Base-by-base conservation (phyloP, 2,329 filamentous ascomycete genomes). In the Hyphodiscus sp. region DNA sequence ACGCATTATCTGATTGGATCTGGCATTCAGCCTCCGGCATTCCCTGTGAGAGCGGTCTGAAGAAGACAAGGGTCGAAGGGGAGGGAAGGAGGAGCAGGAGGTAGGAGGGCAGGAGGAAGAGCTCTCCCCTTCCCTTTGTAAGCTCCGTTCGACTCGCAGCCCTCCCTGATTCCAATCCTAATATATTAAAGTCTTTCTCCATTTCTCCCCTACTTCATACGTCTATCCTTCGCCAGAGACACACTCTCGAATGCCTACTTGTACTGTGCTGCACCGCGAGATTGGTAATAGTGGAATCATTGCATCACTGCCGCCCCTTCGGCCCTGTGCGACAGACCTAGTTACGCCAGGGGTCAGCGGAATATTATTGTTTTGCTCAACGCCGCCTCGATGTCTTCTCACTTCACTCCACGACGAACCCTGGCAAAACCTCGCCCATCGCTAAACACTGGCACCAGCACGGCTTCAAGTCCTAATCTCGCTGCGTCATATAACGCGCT, bases 381-480 rank as follows among this genome's bases (percentile, higher is more conserved):
- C 33, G 33, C 33, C 7, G 7, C 29, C 13, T 13, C 29, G 16
- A 38, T 55, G 56, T 51, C 54, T n/a, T 48, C 46, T 29, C 51
- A 48, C 52, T 51, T 51, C 47, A 61, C 62, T 19, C 63, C 63
- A 20, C 60, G 64, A 43, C 62, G 64, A 30, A 60, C 63, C 19
- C 59, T 65, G 47, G 58, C 59, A 26, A 61, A 64, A 47, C 63
- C 62, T 49, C 59, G 65, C 45, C 57, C 59, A n/a, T 63, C 63
- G 16, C 54, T 60, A 26, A 58, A 53, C 20, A 56, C 55, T 44
- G 64, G 65, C 56, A 48, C 41, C 62, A 69, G 72, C 54, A 76
- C 80, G 20, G 73, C 74, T 38, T 84, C 82, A 8, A 81, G 79
- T 4, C 81, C 82, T 11, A 83, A 84, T 63, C 72, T 85, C 56